A percentile compares a stretch with the other conserved stretches of the same genome.
phyloP scores from a whole-genome alignment of 177 flowering plant genomes.

The Vitis hybrid region DNA sequence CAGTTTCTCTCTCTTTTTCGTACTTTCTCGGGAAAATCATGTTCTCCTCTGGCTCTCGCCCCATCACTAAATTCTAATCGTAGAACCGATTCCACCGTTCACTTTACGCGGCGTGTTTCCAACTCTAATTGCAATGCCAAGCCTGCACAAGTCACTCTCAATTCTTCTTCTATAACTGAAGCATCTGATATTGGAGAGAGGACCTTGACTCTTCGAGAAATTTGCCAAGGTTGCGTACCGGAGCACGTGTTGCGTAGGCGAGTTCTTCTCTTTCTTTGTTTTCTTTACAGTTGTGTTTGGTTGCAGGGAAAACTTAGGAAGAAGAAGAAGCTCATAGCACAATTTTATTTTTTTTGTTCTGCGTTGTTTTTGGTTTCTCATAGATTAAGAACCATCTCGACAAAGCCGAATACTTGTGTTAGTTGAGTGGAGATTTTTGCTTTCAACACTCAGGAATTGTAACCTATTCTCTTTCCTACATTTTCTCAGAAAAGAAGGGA shows the following conservation, averaged over 20 bases:
- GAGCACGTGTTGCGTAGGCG: constrained; percentile 63
- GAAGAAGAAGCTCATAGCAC: too few species aligned
- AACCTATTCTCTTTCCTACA: too few species aligned
- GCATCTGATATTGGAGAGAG: constrained; percentile 3
- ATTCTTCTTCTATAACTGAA: constrained; percentile 15
- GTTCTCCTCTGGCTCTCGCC: background rate
- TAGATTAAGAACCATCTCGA: too few species aligned
- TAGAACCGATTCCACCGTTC: constrained; percentile 2
- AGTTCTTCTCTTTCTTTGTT: constrained; percentile 10
- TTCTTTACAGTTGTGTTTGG: background rate
- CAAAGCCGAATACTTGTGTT: too few species aligned
- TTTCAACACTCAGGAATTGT: too few species aligned
- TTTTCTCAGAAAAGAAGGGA: too few species aligned
- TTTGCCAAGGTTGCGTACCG: constrained; percentile 70
- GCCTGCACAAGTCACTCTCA: constrained; percentile 17
- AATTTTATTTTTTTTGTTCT: too few species aligned
- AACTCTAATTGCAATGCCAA: background rate
- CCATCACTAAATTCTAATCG: constrained; percentile 17
- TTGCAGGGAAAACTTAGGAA: background rate
- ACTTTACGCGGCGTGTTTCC: constrained; percentile 3
- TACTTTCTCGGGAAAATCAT: background rate
- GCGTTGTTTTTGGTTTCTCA: too few species aligned
- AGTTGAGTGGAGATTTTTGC: too few species aligned
- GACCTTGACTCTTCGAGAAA: constrained; percentile 44
- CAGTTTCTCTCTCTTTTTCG: constrained; percentile 14